A percentile compares a stretch with the other conserved stretches of the same genome.
These are phyloP conservation scores for Glycyrrhiza uralensis DNA, from an alignment of 306 rosid species.

Conservation along the genomic window DNA sequence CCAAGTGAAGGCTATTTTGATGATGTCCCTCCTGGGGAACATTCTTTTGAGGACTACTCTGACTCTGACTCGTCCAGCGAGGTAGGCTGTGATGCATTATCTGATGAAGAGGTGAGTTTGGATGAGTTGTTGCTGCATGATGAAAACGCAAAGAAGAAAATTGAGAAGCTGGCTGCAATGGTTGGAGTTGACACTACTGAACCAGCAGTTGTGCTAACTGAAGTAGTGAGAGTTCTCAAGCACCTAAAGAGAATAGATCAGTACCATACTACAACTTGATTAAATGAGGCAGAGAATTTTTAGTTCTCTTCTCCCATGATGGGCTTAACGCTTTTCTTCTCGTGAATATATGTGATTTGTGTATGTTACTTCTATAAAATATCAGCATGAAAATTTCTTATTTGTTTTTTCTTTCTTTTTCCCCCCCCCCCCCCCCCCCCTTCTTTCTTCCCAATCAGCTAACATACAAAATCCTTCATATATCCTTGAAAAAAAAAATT, in stretches of 20 bases:
- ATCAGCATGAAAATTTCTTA: not conserved
- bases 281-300: not conserved
- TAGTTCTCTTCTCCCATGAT: not conserved
- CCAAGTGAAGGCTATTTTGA: slow-evolving; percentile 7
- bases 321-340: not conserved
- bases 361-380: not conserved
- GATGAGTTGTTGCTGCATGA: slow-evolving; percentile 27
- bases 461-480: not conserved
- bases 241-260: slow-evolving; percentile 16
- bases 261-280: not conserved
- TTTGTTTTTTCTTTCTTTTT: not conserved
- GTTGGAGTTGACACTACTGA: slow-evolving; percentile 38
- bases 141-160: slow-evolving; percentile 31
- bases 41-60: slow-evolving; percentile 10
- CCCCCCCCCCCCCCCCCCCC: too few species aligned
- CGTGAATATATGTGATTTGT: not conserved
- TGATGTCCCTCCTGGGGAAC: not conserved
- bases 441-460: not conserved
- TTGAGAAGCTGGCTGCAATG: slow-evolving; percentile 36
- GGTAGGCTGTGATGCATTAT: not conserved
- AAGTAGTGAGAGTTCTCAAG: slow-evolving; percentile 44
- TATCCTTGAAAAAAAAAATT: not conserved
- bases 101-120: slow-evolving; percentile 24
- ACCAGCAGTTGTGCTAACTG: slow-evolving; percentile 33
- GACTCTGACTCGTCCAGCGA: slow-evolving; percentile 33